Conservation (phyloP, 1,284 basidiomycete species). For the Ustilago esculenta region DNA sequence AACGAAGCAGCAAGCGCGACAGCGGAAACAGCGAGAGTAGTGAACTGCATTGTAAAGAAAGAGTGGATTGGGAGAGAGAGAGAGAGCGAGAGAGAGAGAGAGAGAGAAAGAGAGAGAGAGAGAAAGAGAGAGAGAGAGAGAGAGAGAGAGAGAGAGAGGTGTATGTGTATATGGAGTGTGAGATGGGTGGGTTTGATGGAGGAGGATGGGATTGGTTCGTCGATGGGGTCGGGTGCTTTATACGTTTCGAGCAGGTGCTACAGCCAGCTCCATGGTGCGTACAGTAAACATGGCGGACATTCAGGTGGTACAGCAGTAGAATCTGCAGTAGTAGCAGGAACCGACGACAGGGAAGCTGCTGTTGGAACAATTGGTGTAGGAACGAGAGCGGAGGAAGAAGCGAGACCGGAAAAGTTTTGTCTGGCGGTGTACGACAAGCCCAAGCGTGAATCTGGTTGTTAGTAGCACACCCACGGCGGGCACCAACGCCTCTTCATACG, state of each 20-base stretch:
- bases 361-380: conserved; percentile 8
- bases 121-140: background rate
- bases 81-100: background rate
- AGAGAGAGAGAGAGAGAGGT: background rate
- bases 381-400: background rate
- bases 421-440: no score
- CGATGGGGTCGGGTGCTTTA: conserved; percentile 12
- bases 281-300: no score
- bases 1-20: conserved; percentile 30
- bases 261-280: no score
- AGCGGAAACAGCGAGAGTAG: conserved; percentile 38
- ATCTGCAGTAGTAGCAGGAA: background rate
- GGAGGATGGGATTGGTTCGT: background rate
- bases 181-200: conserved; percentile 1
- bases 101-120: background rate
- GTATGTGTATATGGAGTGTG: no score
- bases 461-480: no score
- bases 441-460: no score
- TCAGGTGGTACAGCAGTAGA: no score
- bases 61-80: background rate
- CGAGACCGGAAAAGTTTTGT: conserved; percentile 5
- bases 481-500: no score
- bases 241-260: conserved; percentile 11
- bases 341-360: background rate
- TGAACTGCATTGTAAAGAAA: conserved; percentile 45